Evolutionary conservation across 1,284 basidiomycete species (phyloP).

Genomic region (Puccinia horiana): DNA sequence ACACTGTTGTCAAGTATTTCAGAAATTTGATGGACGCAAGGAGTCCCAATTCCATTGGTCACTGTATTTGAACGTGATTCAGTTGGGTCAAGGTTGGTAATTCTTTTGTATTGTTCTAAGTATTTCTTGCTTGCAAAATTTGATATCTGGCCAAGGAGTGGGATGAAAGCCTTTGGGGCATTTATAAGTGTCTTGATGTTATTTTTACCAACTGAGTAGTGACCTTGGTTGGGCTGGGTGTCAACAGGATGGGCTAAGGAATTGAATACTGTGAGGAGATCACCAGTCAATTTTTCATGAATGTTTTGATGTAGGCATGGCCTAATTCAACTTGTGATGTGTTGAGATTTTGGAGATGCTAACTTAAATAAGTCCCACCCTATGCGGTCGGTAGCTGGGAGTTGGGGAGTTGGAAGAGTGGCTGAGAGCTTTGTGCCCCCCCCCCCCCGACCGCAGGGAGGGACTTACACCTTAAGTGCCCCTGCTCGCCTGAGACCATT

Average conservation of each 20-base stretch:
- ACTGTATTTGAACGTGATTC: background rate
- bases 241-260: background rate
- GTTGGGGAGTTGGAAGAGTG: no score
- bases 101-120: background rate
- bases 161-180: background rate
- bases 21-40: background rate
- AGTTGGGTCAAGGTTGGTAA: background rate
- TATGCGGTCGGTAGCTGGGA: no score
- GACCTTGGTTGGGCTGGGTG: background rate
- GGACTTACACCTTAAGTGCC: no score
- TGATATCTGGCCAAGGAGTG: background rate
- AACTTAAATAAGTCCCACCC: no score
- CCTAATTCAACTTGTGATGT: background rate
- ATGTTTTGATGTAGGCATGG: background rate
- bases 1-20: background rate
- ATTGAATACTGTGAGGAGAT: background rate
- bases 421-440: no score
- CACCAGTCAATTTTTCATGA: background rate
- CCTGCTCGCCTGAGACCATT: no score
- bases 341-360: no score
- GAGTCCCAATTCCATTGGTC: background rate
- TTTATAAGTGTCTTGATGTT: background rate
- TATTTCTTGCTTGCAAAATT: background rate
- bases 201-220: background rate
- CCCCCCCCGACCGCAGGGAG: no score